phyloP scores from a whole-genome alignment of 345 rosid species.

The Carallia brachiata region DNA sequence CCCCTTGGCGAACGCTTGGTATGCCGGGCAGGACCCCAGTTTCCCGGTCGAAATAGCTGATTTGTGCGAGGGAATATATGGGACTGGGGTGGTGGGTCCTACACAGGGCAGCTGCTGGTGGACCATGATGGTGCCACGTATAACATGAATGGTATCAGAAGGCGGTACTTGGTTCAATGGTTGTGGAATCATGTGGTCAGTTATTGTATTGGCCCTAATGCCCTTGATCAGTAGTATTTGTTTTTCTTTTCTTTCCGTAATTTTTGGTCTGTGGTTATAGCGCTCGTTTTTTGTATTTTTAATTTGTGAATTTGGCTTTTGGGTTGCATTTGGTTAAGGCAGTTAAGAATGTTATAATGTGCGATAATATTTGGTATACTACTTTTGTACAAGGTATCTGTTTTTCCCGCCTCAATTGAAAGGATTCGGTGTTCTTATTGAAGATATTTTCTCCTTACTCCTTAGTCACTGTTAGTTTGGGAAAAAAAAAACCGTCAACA shows the following conservation, averaged over 20 bases:
- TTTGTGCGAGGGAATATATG: slow-evolving; percentile 96
- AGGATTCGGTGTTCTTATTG: too few species aligned
- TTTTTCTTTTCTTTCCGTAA: not conserved
- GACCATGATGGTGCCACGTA: slow-evolving; percentile 74
- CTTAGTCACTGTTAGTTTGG: too few species aligned
- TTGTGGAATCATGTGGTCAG: slow-evolving; percentile 75
- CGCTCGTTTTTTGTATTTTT: not conserved
- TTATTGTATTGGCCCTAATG: slow-evolving; percentile 95
- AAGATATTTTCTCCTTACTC: too few species aligned
- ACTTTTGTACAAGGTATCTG: slow-evolving; percentile 16
- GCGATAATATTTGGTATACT: slow-evolving; percentile 26
- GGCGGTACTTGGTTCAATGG: slow-evolving; percentile 93
- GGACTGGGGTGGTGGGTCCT: slow-evolving; percentile 98
- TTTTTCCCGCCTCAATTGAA: slow-evolving; percentile 11
- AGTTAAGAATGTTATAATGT: slow-evolving; percentile 30
- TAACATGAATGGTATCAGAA: slow-evolving; percentile 78
- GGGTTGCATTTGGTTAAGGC: slow-evolving; percentile 21
- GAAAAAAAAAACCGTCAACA: too few species aligned
- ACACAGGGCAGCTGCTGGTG: slow-evolving; percentile 78
- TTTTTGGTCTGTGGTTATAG: not conserved
- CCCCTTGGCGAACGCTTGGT: slow-evolving; percentile 96
- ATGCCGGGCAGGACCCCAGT: slow-evolving; percentile 84
- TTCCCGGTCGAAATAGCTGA: slow-evolving; percentile 96
- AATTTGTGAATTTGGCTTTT: slow-evolving; percentile 3
- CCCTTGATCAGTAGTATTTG: slow-evolving; percentile 55